phyloP scores from a whole-genome alignment of 2,329 filamentous ascomycete species.

The Microdochium bolleyi region DNA sequence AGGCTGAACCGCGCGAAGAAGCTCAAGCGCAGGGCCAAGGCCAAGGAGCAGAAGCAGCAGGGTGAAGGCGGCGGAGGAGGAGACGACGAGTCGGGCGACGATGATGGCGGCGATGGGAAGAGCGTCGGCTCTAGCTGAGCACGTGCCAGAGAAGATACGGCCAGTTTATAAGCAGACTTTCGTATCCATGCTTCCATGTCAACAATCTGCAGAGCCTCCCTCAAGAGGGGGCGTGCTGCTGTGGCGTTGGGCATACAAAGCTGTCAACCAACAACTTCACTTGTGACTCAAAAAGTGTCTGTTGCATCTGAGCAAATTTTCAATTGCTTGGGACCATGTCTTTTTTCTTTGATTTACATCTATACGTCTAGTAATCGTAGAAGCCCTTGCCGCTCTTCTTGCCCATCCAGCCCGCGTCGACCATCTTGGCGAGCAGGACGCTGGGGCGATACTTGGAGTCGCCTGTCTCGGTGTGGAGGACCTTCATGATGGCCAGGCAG shows the following conservation, averaged over 20 bases:
- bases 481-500: slow-evolving; percentile 94
- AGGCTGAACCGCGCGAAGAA: slow-evolving; percentile 53
- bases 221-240: no score
- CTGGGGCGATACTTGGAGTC: slow-evolving; percentile 94
- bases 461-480: slow-evolving; percentile 82
- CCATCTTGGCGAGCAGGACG: slow-evolving; percentile 86
- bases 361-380: slow-evolving; percentile 63
- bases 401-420: slow-evolving; percentile 93
- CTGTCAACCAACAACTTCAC: no score
- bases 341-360: no score
- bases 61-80: neutral
- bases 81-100: neutral
- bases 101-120: neutral
- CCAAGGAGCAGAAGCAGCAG: slow-evolving; percentile 40
- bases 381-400: slow-evolving; percentile 98
- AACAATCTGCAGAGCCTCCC: no score
- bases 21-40: slow-evolving; percentile 48
- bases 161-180: no score
- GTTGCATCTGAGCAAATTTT: no score
- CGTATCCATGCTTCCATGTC: no score
- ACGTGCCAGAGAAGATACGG: no score
- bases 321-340: neutral
- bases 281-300: no score
- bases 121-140: neutral
- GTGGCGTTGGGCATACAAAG: no score